Base-by-base conservation (phyloP, 352 stramenopile genomes). In the Phytopythium aichiense region DNA sequence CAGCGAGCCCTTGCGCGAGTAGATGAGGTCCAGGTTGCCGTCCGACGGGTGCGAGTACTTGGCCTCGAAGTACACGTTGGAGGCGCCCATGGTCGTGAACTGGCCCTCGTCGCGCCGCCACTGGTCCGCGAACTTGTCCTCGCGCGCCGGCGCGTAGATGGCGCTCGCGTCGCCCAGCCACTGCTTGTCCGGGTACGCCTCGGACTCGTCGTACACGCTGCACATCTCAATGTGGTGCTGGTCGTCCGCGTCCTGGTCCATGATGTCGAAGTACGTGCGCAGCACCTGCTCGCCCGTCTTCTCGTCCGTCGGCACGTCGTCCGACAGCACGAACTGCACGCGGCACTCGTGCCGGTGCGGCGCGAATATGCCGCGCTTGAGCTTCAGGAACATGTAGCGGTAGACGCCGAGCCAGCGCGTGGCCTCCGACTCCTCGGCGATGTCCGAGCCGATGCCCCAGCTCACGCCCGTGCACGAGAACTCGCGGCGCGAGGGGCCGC, bases 31-130 rank as follows among this genome's bases (percentile, higher is more conserved):
- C 68, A 93, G 71, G 63, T 85, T 89, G n/a, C 81, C 84, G 64
- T 91, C 84, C 25, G 80, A 91, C 37, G 81, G 81, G 61, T 93
- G 84, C 31, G 80, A 77, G 52, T 86, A 93, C 69, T 88, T 82
- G 28, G 80, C 84, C 70, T 93, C 84, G 58, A 90, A 89, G 70
- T 90, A 90, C 52, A 91, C 80, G 58, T 93, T 91, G 9, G 81
- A 90, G 13, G 74, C 84, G 23, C 80, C 84, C 31, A 84, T 70
- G 0, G 80, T 86, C 13, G 69, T 74, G 65, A 88, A 77, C 63
- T 82, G 61, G 12, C 71, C 73, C 18, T 69, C 59, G 52, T 91
- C 78, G 22, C 58, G 72, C 13, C 72, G 71, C 81, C 81, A 92
- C 53, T 78, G 61, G 20, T 66, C 79, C 2, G 49, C 72, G 56